Evolutionary conservation across 331 rosid genomes (phyloP).

Genomic region (Rosa hybrid): DNA sequence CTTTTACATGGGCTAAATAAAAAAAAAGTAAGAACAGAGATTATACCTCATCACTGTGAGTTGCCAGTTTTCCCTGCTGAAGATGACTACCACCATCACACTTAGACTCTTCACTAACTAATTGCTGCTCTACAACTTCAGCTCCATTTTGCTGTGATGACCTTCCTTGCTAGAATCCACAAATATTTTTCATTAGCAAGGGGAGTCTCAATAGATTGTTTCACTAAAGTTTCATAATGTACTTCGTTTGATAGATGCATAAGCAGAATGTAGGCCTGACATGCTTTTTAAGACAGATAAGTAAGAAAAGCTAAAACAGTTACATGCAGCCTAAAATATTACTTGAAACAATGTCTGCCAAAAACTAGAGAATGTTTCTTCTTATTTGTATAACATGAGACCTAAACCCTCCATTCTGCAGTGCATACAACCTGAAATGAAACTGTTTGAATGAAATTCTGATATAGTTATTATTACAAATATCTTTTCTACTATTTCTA

Average conservation of each 20-base stretch:
- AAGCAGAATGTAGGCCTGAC: background rate
- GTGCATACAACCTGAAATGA: background rate
- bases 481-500: background rate
- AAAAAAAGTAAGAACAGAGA: slow-evolving; percentile 13
- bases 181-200: background rate
- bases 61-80: slow-evolving; percentile 28
- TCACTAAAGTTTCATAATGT: background rate
- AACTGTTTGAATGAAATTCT: background rate
- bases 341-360: background rate
- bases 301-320: background rate
- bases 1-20: slow-evolving; percentile 11
- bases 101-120: slow-evolving; percentile 24
- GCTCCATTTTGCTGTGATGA: slow-evolving; percentile 36
- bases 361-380: background rate
- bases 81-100: slow-evolving; percentile 24
- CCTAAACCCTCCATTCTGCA: background rate
- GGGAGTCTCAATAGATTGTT: background rate
- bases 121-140: slow-evolving; percentile 33
- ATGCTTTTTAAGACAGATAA: slow-evolving; percentile 10
- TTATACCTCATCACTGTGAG: slow-evolving; percentile 45
- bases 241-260: background rate
- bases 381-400: background rate
- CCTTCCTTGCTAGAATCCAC: slow-evolving; percentile 35
- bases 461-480: background rate
- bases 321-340: slow-evolving; percentile 2